phyloP scores from a whole-genome alignment of 148 eudicot species.

The Cornus florida region DNA sequence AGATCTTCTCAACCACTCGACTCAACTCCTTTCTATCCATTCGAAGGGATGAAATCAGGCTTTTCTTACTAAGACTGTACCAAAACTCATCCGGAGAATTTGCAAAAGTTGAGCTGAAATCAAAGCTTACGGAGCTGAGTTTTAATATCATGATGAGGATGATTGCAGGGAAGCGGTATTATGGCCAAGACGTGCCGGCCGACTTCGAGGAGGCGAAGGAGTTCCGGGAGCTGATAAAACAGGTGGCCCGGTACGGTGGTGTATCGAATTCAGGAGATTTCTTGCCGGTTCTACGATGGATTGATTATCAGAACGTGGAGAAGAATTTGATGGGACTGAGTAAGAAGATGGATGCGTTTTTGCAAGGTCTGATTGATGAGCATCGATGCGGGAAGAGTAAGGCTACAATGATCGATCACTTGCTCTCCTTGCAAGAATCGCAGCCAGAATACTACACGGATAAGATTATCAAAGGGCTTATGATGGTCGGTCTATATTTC shows the following conservation, averaged over 20 bases:
- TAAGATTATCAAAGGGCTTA: constrained; percentile 28
- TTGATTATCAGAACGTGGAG: constrained; percentile 16
- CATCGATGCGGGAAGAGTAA: constrained; percentile 15
- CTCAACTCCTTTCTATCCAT: constrained; percentile 18
- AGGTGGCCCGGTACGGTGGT: not conserved
- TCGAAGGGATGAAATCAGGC: constrained; percentile 19
- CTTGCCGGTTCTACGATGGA: constrained; percentile 23
- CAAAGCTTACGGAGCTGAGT: too few relatives aligned
- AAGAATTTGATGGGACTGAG: constrained; percentile 13
- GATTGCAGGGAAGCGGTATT: constrained; percentile 38
- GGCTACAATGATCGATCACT: constrained; percentile 34
- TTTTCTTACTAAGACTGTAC: constrained; percentile 13
- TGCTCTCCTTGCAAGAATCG: constrained; percentile 46
- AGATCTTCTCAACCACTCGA: constrained; percentile 16
- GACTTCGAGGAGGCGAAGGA: constrained; percentile 21
- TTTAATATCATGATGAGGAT: constrained; percentile 15
- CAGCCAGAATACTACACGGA: constrained; percentile 44
- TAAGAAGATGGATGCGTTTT: constrained; percentile 13
- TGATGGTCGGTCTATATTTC: not conserved
- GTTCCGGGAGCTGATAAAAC: not conserved
- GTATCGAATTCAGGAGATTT: constrained; percentile 25
- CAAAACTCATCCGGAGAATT: not conserved
- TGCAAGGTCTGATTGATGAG: constrained; percentile 38
- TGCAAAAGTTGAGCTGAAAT: not conserved
- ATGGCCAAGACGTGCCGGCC: constrained; percentile 10